Evolutionary conservation across 306 rosid genomes (phyloP).

Genomic region (Vicia faba): DNA sequence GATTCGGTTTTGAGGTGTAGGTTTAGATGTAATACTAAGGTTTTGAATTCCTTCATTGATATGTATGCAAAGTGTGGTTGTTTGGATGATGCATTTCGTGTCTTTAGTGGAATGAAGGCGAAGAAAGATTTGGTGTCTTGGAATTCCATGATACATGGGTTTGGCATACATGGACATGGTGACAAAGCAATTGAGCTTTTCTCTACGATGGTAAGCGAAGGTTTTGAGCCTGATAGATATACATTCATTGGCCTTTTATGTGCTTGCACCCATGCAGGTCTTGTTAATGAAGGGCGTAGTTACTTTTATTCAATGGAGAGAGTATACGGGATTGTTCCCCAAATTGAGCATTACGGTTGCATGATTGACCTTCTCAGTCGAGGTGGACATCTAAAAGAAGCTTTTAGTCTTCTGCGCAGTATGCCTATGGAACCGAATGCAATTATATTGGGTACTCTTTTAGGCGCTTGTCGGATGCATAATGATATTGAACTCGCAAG

Average conservation of each 20-base stretch:
- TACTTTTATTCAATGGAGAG: constrained; percentile 69
- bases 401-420: constrained; percentile 59
- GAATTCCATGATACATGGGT: constrained; percentile 84
- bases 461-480: constrained; percentile 88
- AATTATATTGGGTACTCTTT: constrained; percentile 68
- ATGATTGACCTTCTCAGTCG: constrained; percentile 87
- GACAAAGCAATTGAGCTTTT: constrained; percentile 70
- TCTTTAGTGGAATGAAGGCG: constrained; percentile 49
- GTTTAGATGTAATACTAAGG: constrained; percentile 59
- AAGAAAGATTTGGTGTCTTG: constrained; percentile 73
- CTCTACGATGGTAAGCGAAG: constrained; percentile 60
- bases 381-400: constrained; percentile 76
- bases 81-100: constrained; percentile 54
- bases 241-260: constrained; percentile 75
- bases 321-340: constrained; percentile 62
- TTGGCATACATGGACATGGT: constrained; percentile 78
- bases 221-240: constrained; percentile 66
- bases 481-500: constrained; percentile 63
- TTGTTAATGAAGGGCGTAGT: constrained; percentile 64
- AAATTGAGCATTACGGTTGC: constrained; percentile 80
- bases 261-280: constrained; percentile 83
- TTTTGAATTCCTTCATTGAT: constrained; percentile 74
- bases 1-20: constrained; percentile 50
- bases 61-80: constrained; percentile 86
- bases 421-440: constrained; percentile 85